Base-by-base conservation (phyloP, 768 basidiomycete species). In the Wakefieldia striispora region DNA sequence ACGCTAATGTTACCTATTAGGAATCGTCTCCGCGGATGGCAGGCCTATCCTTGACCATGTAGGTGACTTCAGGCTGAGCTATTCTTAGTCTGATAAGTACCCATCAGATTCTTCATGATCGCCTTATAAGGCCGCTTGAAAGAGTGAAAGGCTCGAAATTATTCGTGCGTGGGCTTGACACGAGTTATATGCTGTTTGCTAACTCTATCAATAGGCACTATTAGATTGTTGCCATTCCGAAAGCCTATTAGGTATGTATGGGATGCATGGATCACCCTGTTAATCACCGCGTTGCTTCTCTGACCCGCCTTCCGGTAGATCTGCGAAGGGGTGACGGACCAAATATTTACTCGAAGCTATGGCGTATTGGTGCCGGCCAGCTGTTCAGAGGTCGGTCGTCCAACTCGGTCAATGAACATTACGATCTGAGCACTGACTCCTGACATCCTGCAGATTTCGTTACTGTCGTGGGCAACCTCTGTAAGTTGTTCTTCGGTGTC, bases 141-240 rank as follows among this genome's bases (percentile, higher is more conserved):
- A 47, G 21, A 21, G 45, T 51, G 27, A 52, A 65, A 39, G 57
- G 54, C 9, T 50, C 60, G 1, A 58, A 42, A 16, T n/a, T 64
- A 33, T 56, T 64, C 23, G 63, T 64, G 33, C 6, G 56, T 41
- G 17, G 3, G 9, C 40, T 43, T 7, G 16, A 37, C 42, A 36
- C 2, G 2, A 11, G 20, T 17, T 16, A 29, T 29, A 19, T 19
- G 45, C 6, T 29, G 8, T 37, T 40, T 5, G 0, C 27, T 46
- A 24, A 63, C 17, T n/a, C 6, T 37, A 19, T 23, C 3, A 11
- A 8, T 19, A 66, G 66, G 53, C 61, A 8, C 53, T 66, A 14
- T 55, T 68, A 3, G 66, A 66, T n/a, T 66, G 64, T 6, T 68
- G 66, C n/a, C 65, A 66, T 12, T 68, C 65, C 0, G 65, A 68